phyloP scores from a whole-genome alignment of 257 asterid species.

The Jacaranda mimosifolia region DNA sequence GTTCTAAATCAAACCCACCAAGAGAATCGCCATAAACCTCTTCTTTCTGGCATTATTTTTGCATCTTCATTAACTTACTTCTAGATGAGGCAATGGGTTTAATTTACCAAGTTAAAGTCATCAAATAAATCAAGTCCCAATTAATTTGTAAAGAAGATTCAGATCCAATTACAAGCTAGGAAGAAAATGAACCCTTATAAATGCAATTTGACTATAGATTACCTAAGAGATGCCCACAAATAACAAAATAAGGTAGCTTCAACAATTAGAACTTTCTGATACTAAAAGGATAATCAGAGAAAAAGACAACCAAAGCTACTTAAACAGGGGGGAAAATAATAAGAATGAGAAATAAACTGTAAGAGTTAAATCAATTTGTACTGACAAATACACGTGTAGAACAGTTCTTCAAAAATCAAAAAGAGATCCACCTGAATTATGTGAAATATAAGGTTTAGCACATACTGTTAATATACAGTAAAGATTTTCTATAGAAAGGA shows the following conservation, averaged over 20 bases:
- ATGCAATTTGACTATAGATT: neutral
- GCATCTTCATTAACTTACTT: neutral
- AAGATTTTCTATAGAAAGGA: neutral
- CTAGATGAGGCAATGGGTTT: no score
- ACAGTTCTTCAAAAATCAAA: neutral
- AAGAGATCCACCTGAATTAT: neutral
- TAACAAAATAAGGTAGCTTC: no score
- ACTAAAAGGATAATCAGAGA: no score
- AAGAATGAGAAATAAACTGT: conserved; percentile 8
- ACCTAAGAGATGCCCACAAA: no score
- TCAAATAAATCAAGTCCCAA: no score
- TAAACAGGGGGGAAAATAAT: neutral
- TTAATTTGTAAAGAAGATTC: neutral
- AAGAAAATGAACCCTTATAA: conserved; percentile 12
- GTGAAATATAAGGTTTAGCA: neutral
- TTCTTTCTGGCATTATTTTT: neutral
- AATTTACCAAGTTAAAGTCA: no score
- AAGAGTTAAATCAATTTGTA: neutral
- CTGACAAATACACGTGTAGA: neutral
- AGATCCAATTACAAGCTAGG: conserved; percentile 19
- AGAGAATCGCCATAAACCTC: conserved; percentile 18
- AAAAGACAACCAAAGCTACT: neutral
- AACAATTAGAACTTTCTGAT: no score
- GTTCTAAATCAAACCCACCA: neutral
- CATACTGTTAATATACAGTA: neutral